Conservation (phyloP, 2,329 filamentous ascomycete genomes). For the Aspergillus sp. region DNA sequence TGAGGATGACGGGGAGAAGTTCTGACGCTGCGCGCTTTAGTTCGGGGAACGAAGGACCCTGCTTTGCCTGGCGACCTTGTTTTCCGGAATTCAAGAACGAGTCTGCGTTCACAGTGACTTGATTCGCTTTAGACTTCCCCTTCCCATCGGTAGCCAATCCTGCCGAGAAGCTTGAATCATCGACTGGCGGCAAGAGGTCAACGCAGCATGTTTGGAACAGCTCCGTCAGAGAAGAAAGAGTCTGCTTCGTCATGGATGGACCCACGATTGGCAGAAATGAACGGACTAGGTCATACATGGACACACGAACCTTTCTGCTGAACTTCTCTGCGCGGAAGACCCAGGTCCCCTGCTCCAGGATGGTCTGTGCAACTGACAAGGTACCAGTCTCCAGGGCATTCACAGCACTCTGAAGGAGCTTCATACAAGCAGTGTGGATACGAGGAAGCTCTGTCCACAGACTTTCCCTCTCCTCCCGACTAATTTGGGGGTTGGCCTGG, state of each 20-base stretch:
- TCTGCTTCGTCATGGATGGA: constrained; percentile 58
- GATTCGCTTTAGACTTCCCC: constrained; percentile 30
- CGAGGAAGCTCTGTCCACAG: constrained; percentile 67
- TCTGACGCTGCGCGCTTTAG: constrained; percentile 52
- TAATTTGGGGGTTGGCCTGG: constrained; percentile 65
- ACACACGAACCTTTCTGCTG: constrained; percentile 50
- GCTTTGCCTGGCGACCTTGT: constrained; percentile 16
- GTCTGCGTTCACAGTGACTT: constrained; percentile 55
- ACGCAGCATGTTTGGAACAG: constrained; percentile 64
- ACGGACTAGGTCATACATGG: constrained; percentile 54
- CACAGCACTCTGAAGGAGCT: constrained; percentile 53
- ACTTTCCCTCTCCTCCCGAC: constrained; percentile 72
- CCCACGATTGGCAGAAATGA: constrained; percentile 58
- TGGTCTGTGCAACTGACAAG: constrained; percentile 54
- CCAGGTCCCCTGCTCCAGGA: constrained; percentile 65
- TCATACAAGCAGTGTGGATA: constrained; percentile 65
- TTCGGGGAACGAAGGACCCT: constrained; percentile 21
- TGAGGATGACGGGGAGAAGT: constrained; percentile 59
- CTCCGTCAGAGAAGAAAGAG: constrained; percentile 55
- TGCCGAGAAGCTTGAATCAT: constrained; percentile 27
- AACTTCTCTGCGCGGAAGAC: constrained; percentile 55
- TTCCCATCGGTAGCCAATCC: constrained; percentile 35
- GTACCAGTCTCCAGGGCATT: constrained; percentile 53
- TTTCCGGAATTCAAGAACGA: constrained; percentile 55
- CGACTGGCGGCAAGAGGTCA: constrained; percentile 56